phyloP scores from a whole-genome alignment of 345 rosid species.

The Eucalyptus fibrosa region DNA sequence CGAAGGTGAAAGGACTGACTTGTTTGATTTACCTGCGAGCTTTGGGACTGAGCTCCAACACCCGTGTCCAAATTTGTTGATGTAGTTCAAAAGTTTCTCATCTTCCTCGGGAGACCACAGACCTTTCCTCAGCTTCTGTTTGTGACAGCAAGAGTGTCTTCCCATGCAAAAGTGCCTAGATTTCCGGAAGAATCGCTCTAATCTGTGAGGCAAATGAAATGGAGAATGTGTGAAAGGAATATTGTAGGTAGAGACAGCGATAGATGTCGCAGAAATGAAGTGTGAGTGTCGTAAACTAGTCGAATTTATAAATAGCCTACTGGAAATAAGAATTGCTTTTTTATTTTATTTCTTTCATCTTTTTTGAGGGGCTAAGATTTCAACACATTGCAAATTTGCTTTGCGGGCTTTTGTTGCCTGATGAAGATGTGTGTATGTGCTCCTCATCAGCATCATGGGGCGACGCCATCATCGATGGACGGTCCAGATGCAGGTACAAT shows the following conservation, averaged over 20 bases:
- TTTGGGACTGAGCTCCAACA: slow-evolving; percentile 92
- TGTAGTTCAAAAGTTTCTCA: slow-evolving; percentile 63
- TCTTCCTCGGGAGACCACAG: slow-evolving; percentile 93
- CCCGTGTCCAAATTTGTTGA: slow-evolving; percentile 63
- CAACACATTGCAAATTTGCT: neutral
- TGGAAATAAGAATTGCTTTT: neutral
- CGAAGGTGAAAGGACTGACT: neutral
- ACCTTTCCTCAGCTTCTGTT: slow-evolving; percentile 76
- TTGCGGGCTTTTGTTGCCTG: neutral
- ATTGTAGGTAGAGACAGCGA: neutral
- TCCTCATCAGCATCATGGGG: neutral
- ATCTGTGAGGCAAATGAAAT: neutral
- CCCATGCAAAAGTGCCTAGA: slow-evolving; percentile 26
- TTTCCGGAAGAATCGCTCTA: neutral
- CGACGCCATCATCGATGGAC: neutral
- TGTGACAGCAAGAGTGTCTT: slow-evolving; percentile 71
- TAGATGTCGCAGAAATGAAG: neutral
- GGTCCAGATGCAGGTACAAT: neutral
- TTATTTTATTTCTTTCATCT: neutral
- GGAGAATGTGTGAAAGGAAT: neutral
- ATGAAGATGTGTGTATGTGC: neutral
- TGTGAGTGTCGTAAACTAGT: neutral
- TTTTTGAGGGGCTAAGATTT: neutral
- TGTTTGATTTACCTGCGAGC: slow-evolving; percentile 32
- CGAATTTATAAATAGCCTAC: neutral